These are phyloP conservation scores for Blastobotrys capitulatus DNA, from an alignment of 1,139 yeast species.

Conservation along the genomic window DNA sequence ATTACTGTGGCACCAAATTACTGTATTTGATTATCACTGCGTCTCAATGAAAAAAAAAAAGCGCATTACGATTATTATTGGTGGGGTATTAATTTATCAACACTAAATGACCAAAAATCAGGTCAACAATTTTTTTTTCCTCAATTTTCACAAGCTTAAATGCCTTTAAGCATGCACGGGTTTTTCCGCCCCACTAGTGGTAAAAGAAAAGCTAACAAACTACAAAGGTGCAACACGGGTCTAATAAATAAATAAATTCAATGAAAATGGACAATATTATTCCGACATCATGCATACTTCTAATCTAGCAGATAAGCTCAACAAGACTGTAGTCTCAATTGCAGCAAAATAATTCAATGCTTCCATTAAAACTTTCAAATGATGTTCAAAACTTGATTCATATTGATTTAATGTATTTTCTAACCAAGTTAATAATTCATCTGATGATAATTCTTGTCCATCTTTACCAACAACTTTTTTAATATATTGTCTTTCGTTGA, in stretches of 20 bases:
- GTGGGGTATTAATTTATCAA: not conserved
- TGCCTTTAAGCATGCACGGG: not conserved
- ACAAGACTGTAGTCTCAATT: constrained; percentile 53
- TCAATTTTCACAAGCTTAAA: not conserved
- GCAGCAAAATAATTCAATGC: constrained; percentile 57
- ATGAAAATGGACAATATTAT: not conserved
- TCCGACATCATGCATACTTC: constrained; percentile 32
- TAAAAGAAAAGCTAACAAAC: too few relatives aligned
- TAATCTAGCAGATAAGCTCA: constrained; percentile 48
- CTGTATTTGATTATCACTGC: too few relatives aligned
- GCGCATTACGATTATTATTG: too few relatives aligned
- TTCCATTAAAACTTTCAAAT: constrained; percentile 49
- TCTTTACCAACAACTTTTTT: constrained; percentile 36
- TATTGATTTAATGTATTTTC: constrained; percentile 47
- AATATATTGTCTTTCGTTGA: constrained; percentile 37
- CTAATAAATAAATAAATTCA: not conserved
- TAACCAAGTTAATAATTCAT: constrained; percentile 32
- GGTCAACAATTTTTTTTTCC: not conserved
- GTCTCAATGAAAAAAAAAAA: too few relatives aligned
- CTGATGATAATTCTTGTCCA: constrained; percentile 33
- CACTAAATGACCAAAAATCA: not conserved
- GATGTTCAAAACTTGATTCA: constrained; percentile 50
- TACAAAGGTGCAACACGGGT: not conserved
- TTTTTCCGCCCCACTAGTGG: not conserved
- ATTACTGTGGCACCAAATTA: too few relatives aligned